Percentiles rank a stretch among this genome's conserved stretches.
phyloP scores from a whole-genome alignment of 2,329 filamentous ascomycete genomes.

The Tolypocladium amazonense region DNA sequence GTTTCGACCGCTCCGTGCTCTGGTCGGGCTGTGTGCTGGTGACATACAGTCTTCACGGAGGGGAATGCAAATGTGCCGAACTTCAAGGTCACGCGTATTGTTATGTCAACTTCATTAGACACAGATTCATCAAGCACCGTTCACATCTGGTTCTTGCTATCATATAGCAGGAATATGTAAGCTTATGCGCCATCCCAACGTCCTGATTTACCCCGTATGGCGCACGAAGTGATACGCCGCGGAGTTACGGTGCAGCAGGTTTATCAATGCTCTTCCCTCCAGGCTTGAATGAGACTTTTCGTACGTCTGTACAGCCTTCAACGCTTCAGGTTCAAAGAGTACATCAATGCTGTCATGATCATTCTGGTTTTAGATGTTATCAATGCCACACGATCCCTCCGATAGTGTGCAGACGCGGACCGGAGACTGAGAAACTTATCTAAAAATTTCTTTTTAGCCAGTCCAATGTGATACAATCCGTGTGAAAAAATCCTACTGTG shows the following conservation, averaged over 20 bases:
- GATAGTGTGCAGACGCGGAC: neutral
- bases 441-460: neutral
- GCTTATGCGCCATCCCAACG: neutral
- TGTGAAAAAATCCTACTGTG: too few species aligned
- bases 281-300: rapidly evolving
- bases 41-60: too few species aligned
- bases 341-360: neutral
- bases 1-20: too few species aligned
- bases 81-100: too few species aligned
- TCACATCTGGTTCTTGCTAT: neutral
- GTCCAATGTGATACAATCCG: neutral
- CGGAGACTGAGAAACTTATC: neutral
- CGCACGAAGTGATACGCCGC: neutral
- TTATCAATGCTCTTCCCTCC: neutral
- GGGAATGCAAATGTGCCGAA: too few species aligned
- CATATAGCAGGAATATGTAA: neutral
- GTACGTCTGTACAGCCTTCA: neutral
- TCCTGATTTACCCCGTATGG: neutral
- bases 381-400: neutral
- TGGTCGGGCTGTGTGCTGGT: too few species aligned
- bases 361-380: too few species aligned
- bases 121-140: neutral
- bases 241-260: too few species aligned
- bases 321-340: neutral
- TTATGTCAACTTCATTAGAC: too few species aligned